phyloP scores from a whole-genome alignment of 1,139 yeast species.

The Blastobotrys proliferans region DNA sequence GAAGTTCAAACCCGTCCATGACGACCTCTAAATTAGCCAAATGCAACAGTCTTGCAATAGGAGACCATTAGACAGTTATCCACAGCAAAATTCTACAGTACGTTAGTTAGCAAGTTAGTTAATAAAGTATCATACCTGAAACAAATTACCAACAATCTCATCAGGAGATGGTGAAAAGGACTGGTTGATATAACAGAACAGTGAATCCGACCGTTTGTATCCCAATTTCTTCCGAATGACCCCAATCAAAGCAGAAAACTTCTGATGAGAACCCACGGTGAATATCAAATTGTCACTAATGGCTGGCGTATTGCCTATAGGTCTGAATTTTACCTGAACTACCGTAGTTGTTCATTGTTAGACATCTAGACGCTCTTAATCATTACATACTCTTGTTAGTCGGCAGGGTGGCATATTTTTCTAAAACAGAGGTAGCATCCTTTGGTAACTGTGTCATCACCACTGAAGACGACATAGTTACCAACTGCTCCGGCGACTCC shows the following conservation, averaged over 20 bases:
- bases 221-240: conserved; percentile 36
- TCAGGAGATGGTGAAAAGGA: conserved; percentile 41
- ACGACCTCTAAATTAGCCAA: conserved; percentile 31
- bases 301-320: conserved; percentile 41
- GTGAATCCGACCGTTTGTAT: conserved; percentile 28
- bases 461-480: conserved; percentile 33
- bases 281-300: conserved; percentile 35
- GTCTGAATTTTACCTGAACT: conserved; percentile 30
- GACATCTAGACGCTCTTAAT: not conserved
- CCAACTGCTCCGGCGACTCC: conserved; percentile 25
- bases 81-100: conserved; percentile 29
- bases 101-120: conserved; percentile 5
- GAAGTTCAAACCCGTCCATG: not conserved
- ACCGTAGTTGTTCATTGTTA: not conserved
- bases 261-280: conserved; percentile 35
- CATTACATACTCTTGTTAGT: conserved; percentile 19
- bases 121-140: conserved; percentile 18
- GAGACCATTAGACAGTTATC: conserved; percentile 36
- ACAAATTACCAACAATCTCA: conserved; percentile 32
- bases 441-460: conserved; percentile 30
- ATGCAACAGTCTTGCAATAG: conserved; percentile 39
- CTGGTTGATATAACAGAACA: conserved; percentile 39
- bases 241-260: conserved; percentile 35
- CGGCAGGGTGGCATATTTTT: conserved; percentile 26
- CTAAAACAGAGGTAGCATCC: conserved; percentile 29